Base-by-base conservation (phyloP, 345 rosid genomes). In the Linum tenue region DNA sequence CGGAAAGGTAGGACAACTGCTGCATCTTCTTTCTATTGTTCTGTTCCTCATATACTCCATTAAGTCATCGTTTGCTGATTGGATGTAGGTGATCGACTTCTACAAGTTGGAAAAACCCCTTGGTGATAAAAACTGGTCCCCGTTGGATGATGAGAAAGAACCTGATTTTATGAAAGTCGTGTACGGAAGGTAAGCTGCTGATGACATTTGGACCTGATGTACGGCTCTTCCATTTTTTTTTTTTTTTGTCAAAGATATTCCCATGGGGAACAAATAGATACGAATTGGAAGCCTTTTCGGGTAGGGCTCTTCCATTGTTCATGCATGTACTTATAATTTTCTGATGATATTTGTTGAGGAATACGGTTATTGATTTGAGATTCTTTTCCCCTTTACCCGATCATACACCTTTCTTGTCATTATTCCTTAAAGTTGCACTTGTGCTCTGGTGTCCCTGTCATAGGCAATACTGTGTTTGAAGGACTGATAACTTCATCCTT, bases 151-250 rank as follows among this genome's bases (percentile, higher is more conserved):
- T 57, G 85, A 79, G 48, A 78, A 69, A 65, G 82, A 79, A 72
- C 69, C 77, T 80, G 82, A 79, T 72, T 87, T 84, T 72, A 75
- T 84, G 57, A 87, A 67, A 80, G 77, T 85, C 72, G 75, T 87
- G 71, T 67, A 75, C 74, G 97, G 90, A 84, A 89, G 95, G 98
- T 92, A 84, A 66, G 55, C 42, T 14, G 60, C 37, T 16, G 35
- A 57, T 16, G 9, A 5, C n/a, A 57, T 10, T 22, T 57, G 60
- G 7, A 17, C 36, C 7, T 17, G 17, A 57, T 5, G 17, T 22
- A 16, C 7, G 7, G 17, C 36, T 57, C 6, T 15, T 14, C 11
- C 9, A 36, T 3, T 16, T n/a, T n/a, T n/a, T n/a, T n/a, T n/a
- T n/a, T n/a, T n/a, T n/a, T n/a, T n/a, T n/a, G n/a, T n/a, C n/a